Evolutionary conservation across 306 rosid species (phyloP), one percentile per base, ranked within the genome.

Genomic region (Lotus japonicus): DNA sequence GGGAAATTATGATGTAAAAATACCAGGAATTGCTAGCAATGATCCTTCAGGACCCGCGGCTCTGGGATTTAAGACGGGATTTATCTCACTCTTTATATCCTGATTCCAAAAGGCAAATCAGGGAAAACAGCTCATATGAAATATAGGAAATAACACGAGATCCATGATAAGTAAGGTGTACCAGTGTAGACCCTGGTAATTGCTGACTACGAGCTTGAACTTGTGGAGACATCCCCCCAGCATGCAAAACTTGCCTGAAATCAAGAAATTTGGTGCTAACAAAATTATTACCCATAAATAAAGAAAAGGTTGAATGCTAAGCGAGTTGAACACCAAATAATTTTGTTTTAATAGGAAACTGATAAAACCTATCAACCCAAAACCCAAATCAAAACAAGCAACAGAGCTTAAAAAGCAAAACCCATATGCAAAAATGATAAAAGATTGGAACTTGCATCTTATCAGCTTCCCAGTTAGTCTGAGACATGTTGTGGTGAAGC

Each of bases 391-490:
- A 15, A 41, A 1, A 66, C 31, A 56, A 19, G 13, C 14, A 31
- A 21, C 19, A 17, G 4, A 73, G 69, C 39, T n/a, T 13, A 28
- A 73, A 68, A 75, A 62, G 17, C 9, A 46, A n/a, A 79, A 73
- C 71, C 79, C 79, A 81, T n/a, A 16, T 9, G 39, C 31, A 12
- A 64, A 73, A 59, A 18, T 45, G 56, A 26, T 19, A 10, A 51
- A 72, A 42, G 59, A 6, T 44, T 9, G 58, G 12, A 62, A 73
- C 89, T 85, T 83, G 86, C 99, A 95, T 95, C 85, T 95, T 95
- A 83, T 95, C 99, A 74, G 99, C 99, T 86, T 95, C 99, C 99
- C 99, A 95, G 89, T 90, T 90, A 60, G 99, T 95, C 63, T 95
- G 99, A 87, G 99, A 88, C 99, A 95, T 95, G 81, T n/a, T n/a